Conservation (phyloP, 768 basidiomycete species). For the Leccinum olivaceopallidum region DNA sequence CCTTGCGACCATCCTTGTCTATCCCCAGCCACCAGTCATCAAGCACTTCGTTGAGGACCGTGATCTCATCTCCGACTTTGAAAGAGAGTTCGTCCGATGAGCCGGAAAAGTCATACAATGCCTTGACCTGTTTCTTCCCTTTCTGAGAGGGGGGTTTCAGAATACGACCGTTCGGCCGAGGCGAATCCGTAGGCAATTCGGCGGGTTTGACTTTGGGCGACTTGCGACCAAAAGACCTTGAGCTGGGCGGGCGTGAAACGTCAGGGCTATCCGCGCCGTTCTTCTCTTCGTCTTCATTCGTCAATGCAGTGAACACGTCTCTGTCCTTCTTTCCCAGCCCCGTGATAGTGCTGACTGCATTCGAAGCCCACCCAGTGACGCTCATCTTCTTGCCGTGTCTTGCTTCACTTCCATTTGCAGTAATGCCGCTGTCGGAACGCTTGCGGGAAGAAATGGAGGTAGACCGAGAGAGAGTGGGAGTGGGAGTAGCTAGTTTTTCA, state of each 20-base stretch:
- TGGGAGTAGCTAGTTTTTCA: constrained; percentile 44
- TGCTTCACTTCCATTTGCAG: constrained; percentile 36
- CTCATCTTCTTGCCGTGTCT: constrained; percentile 42
- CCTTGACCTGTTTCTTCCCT: constrained; percentile 59
- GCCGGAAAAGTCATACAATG: constrained; percentile 73
- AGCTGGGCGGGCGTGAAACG: constrained; percentile 37
- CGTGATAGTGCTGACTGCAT: constrained; percentile 60
- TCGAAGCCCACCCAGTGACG: constrained; percentile 58
- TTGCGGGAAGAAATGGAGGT: constrained; percentile 63
- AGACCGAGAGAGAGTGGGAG: constrained; percentile 56
- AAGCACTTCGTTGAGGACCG: constrained; percentile 75
- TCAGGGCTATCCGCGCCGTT: constrained; percentile 21
- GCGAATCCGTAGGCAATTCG: constrained; percentile 28
- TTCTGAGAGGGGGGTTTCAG: constrained; percentile 52
- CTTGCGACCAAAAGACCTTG: constrained; percentile 33
- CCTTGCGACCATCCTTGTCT: constrained; percentile 57
- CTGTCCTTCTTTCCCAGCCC: constrained; percentile 58
- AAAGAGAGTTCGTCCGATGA: constrained; percentile 80
- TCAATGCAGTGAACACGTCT: constrained; percentile 60
- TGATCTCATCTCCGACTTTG: constrained; percentile 70
- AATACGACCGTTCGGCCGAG: constrained; percentile 38
- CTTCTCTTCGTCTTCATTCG: constrained; percentile 43
- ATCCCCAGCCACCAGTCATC: constrained; percentile 94
- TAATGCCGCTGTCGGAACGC: constrained; percentile 57
- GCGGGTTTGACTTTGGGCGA: constrained; percentile 28